phyloP scores from a whole-genome alignment of 2,329 filamentous ascomycete genomes.

The Shiraia sp. region DNA sequence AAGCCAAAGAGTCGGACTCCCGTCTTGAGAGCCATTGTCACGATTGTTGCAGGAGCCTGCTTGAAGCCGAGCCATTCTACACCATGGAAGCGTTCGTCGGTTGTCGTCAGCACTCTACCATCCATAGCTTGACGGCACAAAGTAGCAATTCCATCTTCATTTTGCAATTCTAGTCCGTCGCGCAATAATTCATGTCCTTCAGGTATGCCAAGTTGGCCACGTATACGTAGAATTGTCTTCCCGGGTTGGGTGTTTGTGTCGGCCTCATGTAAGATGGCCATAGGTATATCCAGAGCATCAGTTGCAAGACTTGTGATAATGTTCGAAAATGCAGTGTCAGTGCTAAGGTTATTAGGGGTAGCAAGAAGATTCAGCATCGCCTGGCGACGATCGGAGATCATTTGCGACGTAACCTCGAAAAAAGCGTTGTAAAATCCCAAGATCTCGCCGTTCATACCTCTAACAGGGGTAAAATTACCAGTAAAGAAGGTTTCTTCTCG shows the following conservation, averaged over 20 bases:
- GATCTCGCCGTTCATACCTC: constrained; percentile 12
- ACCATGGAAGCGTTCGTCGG: constrained; percentile 25
- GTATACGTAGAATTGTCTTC: constrained; percentile 15
- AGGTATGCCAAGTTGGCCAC: constrained; percentile 26
- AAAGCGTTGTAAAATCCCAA: constrained; percentile 34
- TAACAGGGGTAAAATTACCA: constrained; percentile 27
- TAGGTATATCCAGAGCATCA: constrained; percentile 23
- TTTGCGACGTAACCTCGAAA: constrained; percentile 28
- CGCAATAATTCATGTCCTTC: constrained; percentile 24
- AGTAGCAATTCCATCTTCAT: constrained; percentile 18
- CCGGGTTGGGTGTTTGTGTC: constrained; percentile 3
- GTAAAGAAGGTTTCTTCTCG: constrained; percentile 30
- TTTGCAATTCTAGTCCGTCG: constrained; percentile 13
- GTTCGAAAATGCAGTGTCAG: constrained; percentile 15
- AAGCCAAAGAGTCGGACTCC: constrained; percentile 19
- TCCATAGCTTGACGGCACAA: constrained; percentile 20
- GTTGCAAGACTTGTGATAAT: constrained; percentile 23
- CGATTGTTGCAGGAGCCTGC: constrained; percentile 22
- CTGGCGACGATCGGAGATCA: constrained; percentile 26
- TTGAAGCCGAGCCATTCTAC: constrained; percentile 27
- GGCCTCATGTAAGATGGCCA: constrained; percentile 27
- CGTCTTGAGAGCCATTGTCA: constrained; percentile 22
- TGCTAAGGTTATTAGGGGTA: constrained; percentile 13
- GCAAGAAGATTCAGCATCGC: constrained; percentile 29
- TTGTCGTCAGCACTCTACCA: constrained; percentile 13